Base-by-base conservation (phyloP, 768 basidiomycete species). In the Favolaschia claudopus region DNA sequence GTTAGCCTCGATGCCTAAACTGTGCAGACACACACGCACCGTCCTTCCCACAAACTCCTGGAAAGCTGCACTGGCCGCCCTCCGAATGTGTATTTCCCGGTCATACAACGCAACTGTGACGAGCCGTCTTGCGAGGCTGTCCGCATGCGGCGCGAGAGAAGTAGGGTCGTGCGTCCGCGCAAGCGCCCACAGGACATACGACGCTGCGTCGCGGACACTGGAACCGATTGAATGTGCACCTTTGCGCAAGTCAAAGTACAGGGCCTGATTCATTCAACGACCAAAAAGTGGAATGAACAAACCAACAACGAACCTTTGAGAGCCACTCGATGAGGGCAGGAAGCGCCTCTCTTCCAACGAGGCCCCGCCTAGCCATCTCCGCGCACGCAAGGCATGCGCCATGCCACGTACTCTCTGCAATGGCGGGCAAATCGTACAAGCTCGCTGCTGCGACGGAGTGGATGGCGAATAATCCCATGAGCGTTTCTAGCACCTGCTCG, bases 51-150 rank as follows among this genome's bases (percentile, higher is more conserved):
- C 97, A 68, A 91, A 89, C 76, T 99, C 97, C 74, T 99, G 97
- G 71, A 93, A 99, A 13, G 96, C 93, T 17, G 97, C 97, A 73
- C 96, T 99, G 13, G 96, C 96, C 14, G 97, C 96, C 64, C 97
- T 79, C 24, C 97, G 85, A 53, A 99, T 95, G 60, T 94, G 93
- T 27, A 98, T 87, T 73, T 99, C 97, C 29, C 97, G 85, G 77
- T 99, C 97, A 70, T 87, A 96, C 28, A 94, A 76, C 1, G 96
- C 87, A 24, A 93, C 91, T 22, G 85, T 84, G n/a, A 89, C 86
- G 58, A 99, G 82, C 29, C 78, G 77, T 39, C 79, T 84, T 6
- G 96, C 91, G 20, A 99, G 82, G 42, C 79, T 75, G 4, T 76
- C 72, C 6, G 91, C 85, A 70, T 89, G 84, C 0, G 87, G 88